Base-by-base conservation (phyloP, 2,329 filamentous ascomycete species). In the Fusarium pseudonygamai region DNA sequence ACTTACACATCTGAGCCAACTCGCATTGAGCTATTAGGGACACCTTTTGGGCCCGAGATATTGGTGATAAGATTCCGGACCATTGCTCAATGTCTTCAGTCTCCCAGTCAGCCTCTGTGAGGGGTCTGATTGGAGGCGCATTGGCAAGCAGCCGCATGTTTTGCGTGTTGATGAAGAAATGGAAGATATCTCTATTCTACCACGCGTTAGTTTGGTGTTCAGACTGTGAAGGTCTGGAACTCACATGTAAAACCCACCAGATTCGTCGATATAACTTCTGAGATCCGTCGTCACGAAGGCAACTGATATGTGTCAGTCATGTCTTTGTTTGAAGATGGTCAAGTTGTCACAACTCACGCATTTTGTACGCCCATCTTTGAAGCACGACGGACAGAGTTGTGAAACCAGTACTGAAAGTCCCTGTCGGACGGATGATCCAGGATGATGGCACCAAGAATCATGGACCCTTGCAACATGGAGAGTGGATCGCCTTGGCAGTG, bases 361-460 rank as follows among this genome's bases (percentile, higher is more conserved):
- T 59, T 67, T 5, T 58, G 65, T 0, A 74, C 34, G 14, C 71
- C 65, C 5, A 71, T 22, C 15, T 59, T 73, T 0, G 47, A 55
- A 1, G 65, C 65, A n/a, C 71, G 59, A 1, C 74, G 69, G 2
- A 74, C 52, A 0, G 74, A 67, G 8, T 76, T 76, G 9, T 73
- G 50, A 11, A 71, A 73, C 74, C 74, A 76, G 3, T 76, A 76
- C 7, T 71, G 62, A 20, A 68, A 76, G 45, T 76, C 71, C 5
- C 58, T 53, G 5, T 76, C 71, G 0, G 43, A 64, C 1, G 71
- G 64, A 18, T 74, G 71, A 32, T 75, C 63, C 1, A 72, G 47
- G 16, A 76, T 64, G 0, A 74, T 49, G 0, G 60, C 42, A 1
- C 69, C 60, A 8, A 76, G 39, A 11, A 73, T 67, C 6, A 76